These are phyloP conservation scores for Fusarium aywerte DNA, from an alignment of 2,329 filamentous ascomycete genomes.

Conservation along the genomic window DNA sequence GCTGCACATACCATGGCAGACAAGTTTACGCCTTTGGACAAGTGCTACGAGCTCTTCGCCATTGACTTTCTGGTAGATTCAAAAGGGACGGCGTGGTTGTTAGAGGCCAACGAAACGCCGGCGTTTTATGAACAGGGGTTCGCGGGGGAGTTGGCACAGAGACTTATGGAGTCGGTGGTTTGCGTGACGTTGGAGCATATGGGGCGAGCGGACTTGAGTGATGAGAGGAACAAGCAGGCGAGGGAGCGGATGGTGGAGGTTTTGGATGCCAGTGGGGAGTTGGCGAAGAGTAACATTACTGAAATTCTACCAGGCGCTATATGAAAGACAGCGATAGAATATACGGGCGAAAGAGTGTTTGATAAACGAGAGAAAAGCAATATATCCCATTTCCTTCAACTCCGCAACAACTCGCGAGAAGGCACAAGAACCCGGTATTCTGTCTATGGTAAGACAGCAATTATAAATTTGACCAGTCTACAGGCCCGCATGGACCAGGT, in stretches of 20 bases:
- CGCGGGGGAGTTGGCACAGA: constrained; percentile 48
- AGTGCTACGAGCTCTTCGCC: constrained; percentile 54
- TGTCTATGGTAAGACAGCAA: too few species aligned
- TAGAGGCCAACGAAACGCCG: constrained; percentile 55
- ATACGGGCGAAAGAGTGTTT: too few species aligned
- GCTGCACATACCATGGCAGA: constrained; percentile 54
- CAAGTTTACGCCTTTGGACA: constrained; percentile 52
- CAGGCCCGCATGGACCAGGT: too few species aligned
- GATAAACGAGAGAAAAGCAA: background rate
- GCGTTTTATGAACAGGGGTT: constrained; percentile 52
- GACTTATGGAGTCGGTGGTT: constrained; percentile 53
- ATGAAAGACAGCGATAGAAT: background rate
- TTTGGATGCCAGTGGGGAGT: constrained; percentile 31
- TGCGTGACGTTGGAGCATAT: constrained; percentile 52
- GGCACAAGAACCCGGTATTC: too few species aligned
- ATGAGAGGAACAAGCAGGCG: background rate
- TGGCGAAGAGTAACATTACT: constrained; percentile 41
- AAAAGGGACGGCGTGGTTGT: constrained; percentile 48
- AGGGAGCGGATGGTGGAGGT: constrained; percentile 34
- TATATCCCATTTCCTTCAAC: too few species aligned
- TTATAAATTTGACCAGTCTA: too few species aligned
- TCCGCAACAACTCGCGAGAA: too few species aligned
- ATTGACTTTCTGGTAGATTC: constrained; percentile 52
- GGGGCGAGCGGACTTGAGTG: constrained; percentile 19
- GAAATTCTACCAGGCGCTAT: constrained; percentile 34